Base-by-base conservation (phyloP, 208 protist genomes). In the Spongospora subterranea region DNA sequence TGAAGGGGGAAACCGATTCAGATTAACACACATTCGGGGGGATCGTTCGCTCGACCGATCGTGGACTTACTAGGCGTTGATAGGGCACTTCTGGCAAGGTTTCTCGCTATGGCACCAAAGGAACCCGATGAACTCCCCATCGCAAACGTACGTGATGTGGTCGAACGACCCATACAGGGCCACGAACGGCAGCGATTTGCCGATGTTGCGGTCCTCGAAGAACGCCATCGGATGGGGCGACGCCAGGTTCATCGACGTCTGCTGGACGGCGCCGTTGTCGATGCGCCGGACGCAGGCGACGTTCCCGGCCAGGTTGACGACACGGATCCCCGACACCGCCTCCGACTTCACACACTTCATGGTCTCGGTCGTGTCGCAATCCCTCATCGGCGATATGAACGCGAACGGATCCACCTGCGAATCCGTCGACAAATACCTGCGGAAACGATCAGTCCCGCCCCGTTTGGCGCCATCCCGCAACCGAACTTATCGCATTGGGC, bases 151-250 rank as follows among this genome's bases (percentile, higher is more conserved):
- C 6, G 71, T 20, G 17, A n/a, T n/a, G 17, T 35, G 6, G n/a
- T 82, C 71, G 71, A 45, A 82, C 35, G 6, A 6, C 17, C 40
- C 71, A n/a, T 82, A 82, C n/a, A 82, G n/a, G 13, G 71, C 71
- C 35, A 82, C 71, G n/a, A 82, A 82, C 71, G 71, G 71, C 71
- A 82, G 71, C n/a, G 71, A 82, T n/a, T 82, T 82, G 35, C 71
- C 71, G 35, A 82, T n/a, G n/a, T 6, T 20, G n/a, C n/a, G 35
- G 35, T 82, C 35, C 17, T 6, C 71, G 71, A 82, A 82, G 6
- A 35, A 20, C 13, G 40, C 40, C 6, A 82, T 43, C 17, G 35
- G 35, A 40, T 82, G 6, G 17, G 71, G 35, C n/a, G n/a, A 43
- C n/a, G 17, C 71, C 13, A 82, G n/a, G 13, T 20, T 82, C 35